Base-by-base conservation (phyloP, 75 land plant genomes). In the Ceratopteris richardii region DNA sequence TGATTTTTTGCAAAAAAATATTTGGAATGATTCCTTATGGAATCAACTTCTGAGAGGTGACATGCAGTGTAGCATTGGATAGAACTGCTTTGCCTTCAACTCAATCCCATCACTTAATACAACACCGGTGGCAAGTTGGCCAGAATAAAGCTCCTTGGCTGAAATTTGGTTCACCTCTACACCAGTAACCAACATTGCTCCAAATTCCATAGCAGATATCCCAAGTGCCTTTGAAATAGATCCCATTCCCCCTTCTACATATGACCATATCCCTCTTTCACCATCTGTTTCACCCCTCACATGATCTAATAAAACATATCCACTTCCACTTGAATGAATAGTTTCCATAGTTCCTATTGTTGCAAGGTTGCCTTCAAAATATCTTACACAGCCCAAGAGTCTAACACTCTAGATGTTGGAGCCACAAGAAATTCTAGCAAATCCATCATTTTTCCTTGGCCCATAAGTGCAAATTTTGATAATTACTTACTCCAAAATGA, bases 161-260 rank as follows among this genome's bases (percentile, higher is more conserved):
- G 58, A 31, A 51, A 65, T 54, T 29, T 65, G 54, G 40, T 65
- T 52, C 30, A 93, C 98, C 85, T 95, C 96, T 40, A 77, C 83
- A 80, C 80, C 67, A 19, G 92, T 84, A 9, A 75, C 64, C 66
- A 95, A 75, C 44, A 50, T 56, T 44, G 81, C 96, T 24, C 99
- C 99, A 36, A 86, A 86, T 76, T 86, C 92, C 37, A 26, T 33
- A 60, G 99, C 99, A 62, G 97, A 86, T 26, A 63, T 75, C 20
- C 78, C 77, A 58, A 94, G 77, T 7, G 98, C 96, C 63, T 51
- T 51, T 7, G 98, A 94, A 19, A 90, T 81, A 2, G 82, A 51
- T 30, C 98, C 98, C 98, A 94, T 94, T 33, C 98, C 98, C 46
- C 98, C 98, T 86, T 94, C 75, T 54, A 93, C 98, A 89, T 93